Conservation (phyloP, 805 yeast genomes). For the Candida yuanshanica region DNA sequence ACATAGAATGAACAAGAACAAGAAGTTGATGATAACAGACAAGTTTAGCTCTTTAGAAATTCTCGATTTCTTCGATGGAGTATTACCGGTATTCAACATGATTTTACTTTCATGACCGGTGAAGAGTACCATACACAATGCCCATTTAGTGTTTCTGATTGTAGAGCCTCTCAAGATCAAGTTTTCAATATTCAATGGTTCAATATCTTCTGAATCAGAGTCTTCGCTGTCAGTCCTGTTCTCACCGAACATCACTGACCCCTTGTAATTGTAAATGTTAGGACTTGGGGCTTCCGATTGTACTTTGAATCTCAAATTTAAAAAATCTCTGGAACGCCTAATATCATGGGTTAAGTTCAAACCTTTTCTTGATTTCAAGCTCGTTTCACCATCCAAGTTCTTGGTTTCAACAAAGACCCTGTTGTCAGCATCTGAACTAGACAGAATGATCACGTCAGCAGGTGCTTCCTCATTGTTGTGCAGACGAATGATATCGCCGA, state of each 20-base stretch:
- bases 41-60: slow-evolving; percentile 69
- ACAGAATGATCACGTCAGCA: slow-evolving; percentile 61
- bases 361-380: slow-evolving; percentile 71
- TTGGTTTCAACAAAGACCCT: slow-evolving; percentile 73
- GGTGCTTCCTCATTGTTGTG: slow-evolving; percentile 77
- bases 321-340: slow-evolving; percentile 42
- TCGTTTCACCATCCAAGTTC: slow-evolving; percentile 78
- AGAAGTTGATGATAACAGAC: slow-evolving; percentile 63
- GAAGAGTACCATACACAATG: slow-evolving; percentile 64
- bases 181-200: slow-evolving; percentile 64
- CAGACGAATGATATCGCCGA: slow-evolving; percentile 70
- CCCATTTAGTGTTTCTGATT: slow-evolving; percentile 77
- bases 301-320: slow-evolving; percentile 54
- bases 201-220: slow-evolving; percentile 30
- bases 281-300: slow-evolving; percentile 84
- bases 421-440: slow-evolving; percentile 66
- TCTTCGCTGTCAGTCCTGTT: slow-evolving; percentile 15
- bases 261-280: slow-evolving; percentile 70
- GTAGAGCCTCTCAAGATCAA: slow-evolving; percentile 67
- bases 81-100: slow-evolving; percentile 72
- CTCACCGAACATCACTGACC: slow-evolving; percentile 50
- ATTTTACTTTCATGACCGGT: slow-evolving; percentile 78
- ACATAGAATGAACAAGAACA: slow-evolving; percentile 58
- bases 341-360: slow-evolving; percentile 52
- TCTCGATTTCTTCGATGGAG: slow-evolving; percentile 72